Evolutionary conservation across 2,329 filamentous ascomycete species (phyloP), one percentile per base, ranked within the genome.

Genomic region (Exophiala phaeomuriformis): DNA sequence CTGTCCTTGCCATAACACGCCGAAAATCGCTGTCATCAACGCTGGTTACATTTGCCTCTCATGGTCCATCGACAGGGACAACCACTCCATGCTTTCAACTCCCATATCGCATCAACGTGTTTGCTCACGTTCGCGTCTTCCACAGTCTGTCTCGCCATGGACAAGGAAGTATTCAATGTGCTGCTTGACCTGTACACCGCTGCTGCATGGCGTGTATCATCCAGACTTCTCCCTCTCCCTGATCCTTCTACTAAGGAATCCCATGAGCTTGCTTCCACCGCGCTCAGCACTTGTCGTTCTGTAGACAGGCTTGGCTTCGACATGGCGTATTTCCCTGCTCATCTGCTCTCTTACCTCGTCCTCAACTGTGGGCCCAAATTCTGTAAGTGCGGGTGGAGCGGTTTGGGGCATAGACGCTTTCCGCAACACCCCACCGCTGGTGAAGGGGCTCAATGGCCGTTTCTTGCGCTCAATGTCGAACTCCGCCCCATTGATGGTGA

Each of bases 371-470:
- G 57, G 59, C n/a, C 59, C 52, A 43, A 60, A 58, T 42, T 56
- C 57, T n/a, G 56, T 62, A 10, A 60, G 43, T 40, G 53, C 31
- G 8, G 52, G 47, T 43, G 58, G 57, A 2, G 50, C 56, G 19
- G 52, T 56, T 10, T 47, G 52, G 7, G 55, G 50, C n/a, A 51
- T 12, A 32, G 19, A 46, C 12, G 57, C 52, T 45, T 54, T 59
- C 53, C 61, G 51, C 45, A 63, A 56, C 44, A 61, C 42, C 8
- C 61, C 61, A 30, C 56, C 55, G 46, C 52, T 51, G 3, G 50
- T 62, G 43, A 63, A 63, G 4, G 61, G 60, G 39, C 61, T 63
- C 33, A 59, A 37, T n/a, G 59, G 58, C 10, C 55, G 44, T 33
- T 45, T 51, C 41, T 39, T 55, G 27, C 40, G 49, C 32, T 58